Evolutionary conservation across 1,284 basidiomycete genomes (phyloP).

Genomic region (Waitea zeae): DNA sequence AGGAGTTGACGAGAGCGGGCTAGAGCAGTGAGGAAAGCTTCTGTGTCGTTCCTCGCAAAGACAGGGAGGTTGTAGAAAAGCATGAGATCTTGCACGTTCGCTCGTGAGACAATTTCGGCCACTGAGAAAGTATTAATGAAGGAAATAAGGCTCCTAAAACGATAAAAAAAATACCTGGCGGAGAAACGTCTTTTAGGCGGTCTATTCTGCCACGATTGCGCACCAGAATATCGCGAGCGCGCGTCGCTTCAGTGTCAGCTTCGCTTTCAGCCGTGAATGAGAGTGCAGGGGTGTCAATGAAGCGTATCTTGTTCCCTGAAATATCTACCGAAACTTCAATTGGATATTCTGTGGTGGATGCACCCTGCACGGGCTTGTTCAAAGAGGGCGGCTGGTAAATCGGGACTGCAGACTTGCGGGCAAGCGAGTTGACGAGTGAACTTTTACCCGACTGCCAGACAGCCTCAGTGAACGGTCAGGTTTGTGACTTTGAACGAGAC

Average conservation of each 20-base stretch:
- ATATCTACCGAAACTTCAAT: too few relatives aligned
- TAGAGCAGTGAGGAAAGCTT: constrained; percentile 68
- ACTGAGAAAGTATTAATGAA: constrained; percentile 28
- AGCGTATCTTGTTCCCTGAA: too few relatives aligned
- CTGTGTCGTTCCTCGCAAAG: constrained; percentile 54
- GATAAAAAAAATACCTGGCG: constrained; percentile 29
- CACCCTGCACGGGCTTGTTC: constrained; percentile 30
- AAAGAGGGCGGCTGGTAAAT: constrained; percentile 40
- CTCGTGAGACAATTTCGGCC: constrained; percentile 53
- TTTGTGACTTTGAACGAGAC: constrained; percentile 10
- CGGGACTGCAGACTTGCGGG: constrained; percentile 30
- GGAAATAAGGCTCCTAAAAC: constrained; percentile 3
- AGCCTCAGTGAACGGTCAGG: constrained; percentile 5
- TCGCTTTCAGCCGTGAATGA: too few relatives aligned
- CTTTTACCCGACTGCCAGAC: constrained; percentile 57
- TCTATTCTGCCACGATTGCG: constrained; percentile 80
- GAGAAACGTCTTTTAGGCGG: constrained; percentile 70
- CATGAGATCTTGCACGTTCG: constrained; percentile 75
- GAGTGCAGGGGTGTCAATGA: too few relatives aligned
- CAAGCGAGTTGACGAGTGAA: constrained; percentile 63
- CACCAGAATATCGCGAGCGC: constrained; percentile 56
- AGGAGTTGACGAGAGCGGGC: constrained; percentile 68
- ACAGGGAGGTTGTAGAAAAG: constrained; percentile 78
- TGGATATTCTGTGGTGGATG: too few relatives aligned
- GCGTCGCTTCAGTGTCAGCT: constrained; percentile 27